Base-by-base conservation (phyloP, 2,329 filamentous ascomycete species). In the Fusarium longipes region DNA sequence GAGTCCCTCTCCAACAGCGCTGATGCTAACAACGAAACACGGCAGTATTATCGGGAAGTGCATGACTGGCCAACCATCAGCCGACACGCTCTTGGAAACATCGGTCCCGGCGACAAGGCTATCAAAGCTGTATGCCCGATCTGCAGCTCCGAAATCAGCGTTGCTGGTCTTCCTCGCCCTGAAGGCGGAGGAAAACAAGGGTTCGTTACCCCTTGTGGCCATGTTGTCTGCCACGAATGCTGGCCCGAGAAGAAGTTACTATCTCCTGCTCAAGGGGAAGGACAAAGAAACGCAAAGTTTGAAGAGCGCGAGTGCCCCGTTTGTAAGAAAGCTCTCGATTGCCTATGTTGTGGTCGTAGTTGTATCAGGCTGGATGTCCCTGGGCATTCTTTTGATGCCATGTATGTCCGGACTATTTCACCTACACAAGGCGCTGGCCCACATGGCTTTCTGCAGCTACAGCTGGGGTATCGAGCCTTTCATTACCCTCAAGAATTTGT, bases 1-100 rank as follows among this genome's bases (percentile, higher is more conserved):
- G 17, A 24, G 14, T 22, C 36, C 3, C 12, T 5, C 10, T 17
- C 12, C 2, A 22, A 0, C 4, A 6, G 15, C 20, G 3, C 4
- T 15, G 0, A 40, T 40, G 20, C 38, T 40, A 11, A 40, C 20
- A 40, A 0, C 10, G 18, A 10, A 15, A 14, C 14, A 40, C 8
- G 20, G 0, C 38, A 40, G 22, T 24, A 4, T 14, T 24, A 4
- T 14, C 38, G 5, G 17, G 8, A 22, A 40, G 38, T 17, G 20
- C 38, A 40, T 40, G 22, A 12, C 38, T 40, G 38, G 38, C 38
- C 38, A 8, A 40, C 20, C 20, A 17, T 40, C 3, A 18, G 38
- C 20, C 15, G 22, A 24, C 8, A 24, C 20, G 38, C 38, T 6
- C 20, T 40, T 5, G 20, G 20, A 11, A 18, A 24, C 15, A 12